A percentile compares a stretch with the other conserved stretches of the same genome.
Conservation (phyloP, 1,284 basidiomycete genomes). For the Cystobasidium pallidum region DNA sequence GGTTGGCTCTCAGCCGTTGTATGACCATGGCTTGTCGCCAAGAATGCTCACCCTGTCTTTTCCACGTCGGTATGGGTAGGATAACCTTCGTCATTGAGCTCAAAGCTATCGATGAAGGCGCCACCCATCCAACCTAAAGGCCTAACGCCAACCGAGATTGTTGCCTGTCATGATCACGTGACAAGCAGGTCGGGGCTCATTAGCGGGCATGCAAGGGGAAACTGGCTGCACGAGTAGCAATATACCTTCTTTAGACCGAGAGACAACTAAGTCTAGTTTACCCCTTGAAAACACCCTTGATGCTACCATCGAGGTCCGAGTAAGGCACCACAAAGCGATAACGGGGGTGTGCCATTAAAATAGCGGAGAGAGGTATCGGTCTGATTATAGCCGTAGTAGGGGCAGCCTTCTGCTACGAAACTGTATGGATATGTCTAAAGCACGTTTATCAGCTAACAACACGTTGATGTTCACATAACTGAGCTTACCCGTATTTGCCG, state of each 20-base stretch:
- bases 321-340: conserved; percentile 48
- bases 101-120: conserved; percentile 50
- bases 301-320: conserved; percentile 45
- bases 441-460: neutral
- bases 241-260: conserved; percentile 38
- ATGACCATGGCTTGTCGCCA: neutral
- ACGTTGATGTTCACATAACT: conserved; percentile 24
- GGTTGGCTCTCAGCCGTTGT: neutral
- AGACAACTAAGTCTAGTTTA: conserved; percentile 40
- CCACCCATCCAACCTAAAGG: conserved; percentile 51
- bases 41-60: conserved; percentile 43
- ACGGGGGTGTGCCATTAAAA: conserved; percentile 52
- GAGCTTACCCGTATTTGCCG: conserved; percentile 49
- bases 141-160: conserved; percentile 52
- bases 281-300: conserved; percentile 23
- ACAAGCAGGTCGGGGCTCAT: neutral
- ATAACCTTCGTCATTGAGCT: conserved; percentile 49
- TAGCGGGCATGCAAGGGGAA: too few species aligned
- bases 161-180: neutral
- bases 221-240: too few species aligned
- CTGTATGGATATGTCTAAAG: neutral
- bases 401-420: conserved; percentile 24
- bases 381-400: conserved; percentile 38
- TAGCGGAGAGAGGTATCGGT: conserved; percentile 46
- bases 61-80: conserved; percentile 49